These are phyloP conservation scores for Scedosporium apiospermum DNA, from an alignment of 2,329 filamentous ascomycete genomes.

Conservation along the genomic window DNA sequence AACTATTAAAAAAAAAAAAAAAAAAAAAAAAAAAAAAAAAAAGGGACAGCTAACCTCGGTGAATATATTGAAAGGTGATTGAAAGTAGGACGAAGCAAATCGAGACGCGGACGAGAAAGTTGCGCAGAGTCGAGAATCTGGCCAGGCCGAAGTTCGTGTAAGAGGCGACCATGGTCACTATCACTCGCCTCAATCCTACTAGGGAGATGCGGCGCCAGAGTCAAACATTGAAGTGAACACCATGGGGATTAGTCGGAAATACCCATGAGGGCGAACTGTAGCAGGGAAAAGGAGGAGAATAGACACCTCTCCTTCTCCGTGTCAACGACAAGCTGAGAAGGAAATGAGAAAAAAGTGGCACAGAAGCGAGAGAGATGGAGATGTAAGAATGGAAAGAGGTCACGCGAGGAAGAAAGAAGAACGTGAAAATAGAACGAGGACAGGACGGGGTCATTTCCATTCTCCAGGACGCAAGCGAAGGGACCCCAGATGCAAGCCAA, in stretches of 20 bases:
- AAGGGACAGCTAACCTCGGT: neutral
- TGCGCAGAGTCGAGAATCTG: neutral
- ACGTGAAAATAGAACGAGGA: neutral
- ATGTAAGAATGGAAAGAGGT: neutral
- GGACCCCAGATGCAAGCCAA: too few relatives aligned
- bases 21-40: too few relatives aligned
- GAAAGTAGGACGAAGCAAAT: constrained; percentile 1
- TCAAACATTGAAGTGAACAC: too few relatives aligned
- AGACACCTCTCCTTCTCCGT: too few relatives aligned
- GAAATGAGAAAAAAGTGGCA: neutral
- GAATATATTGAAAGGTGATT: neutral
- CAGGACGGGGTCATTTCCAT: too few relatives aligned
- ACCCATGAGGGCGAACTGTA: too few relatives aligned
- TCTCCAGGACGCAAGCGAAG: too few relatives aligned
- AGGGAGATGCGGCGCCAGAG: neutral
- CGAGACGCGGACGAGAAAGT: neutral
- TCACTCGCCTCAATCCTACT: neutral
- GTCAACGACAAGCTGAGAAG: too few relatives aligned
- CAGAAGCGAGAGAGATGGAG: neutral
- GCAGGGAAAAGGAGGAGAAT: too few relatives aligned
- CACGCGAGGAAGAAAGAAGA: neutral
- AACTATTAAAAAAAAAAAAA: too few relatives aligned
- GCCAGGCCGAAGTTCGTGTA: neutral
- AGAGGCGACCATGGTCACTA: neutral
- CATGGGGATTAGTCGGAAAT: too few relatives aligned